Conservation (phyloP, 75 land plant species). For the Chamaecyparis obtusa region DNA sequence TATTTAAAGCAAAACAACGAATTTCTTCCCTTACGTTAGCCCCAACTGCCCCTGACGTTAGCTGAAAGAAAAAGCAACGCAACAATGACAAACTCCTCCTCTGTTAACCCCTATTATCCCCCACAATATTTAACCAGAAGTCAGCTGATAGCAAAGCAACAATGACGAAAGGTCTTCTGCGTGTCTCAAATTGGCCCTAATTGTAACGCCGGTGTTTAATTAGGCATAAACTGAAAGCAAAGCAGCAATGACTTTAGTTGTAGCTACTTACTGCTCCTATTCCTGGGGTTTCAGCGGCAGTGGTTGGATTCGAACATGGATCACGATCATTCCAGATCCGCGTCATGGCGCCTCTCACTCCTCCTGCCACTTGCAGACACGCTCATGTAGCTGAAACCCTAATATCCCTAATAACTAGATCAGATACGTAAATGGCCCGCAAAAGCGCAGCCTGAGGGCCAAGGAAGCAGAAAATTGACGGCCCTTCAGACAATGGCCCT, state of each 20-base stretch:
- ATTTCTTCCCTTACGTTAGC: too few relatives aligned
- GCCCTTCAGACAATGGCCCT: not conserved
- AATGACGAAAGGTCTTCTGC: too few relatives aligned
- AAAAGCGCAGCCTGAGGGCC: not conserved
- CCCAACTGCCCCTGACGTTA: too few relatives aligned
- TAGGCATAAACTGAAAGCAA: not conserved
- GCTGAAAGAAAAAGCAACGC: too few relatives aligned
- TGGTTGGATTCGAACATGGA: not conserved
- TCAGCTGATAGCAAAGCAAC: too few relatives aligned
- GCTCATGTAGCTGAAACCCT: not conserved
- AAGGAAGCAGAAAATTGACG: not conserved
- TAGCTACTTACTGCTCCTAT: not conserved
- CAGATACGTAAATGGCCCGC: not conserved
- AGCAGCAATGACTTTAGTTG: not conserved
- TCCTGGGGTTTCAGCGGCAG: not conserved
- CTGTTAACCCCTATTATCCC: too few relatives aligned
- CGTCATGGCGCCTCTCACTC: not conserved
- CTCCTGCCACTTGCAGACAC: not conserved
- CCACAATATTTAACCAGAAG: too few relatives aligned
- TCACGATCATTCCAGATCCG: conserved; percentile 1
- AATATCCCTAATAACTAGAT: not conserved
- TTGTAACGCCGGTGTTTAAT: not conserved
- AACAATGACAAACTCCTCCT: too few relatives aligned
- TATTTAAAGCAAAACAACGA: too few relatives aligned
- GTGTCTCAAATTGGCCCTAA: not conserved